Conservation (phyloP, 2,329 filamentous ascomycete species). For the Grosmannia serpens region DNA sequence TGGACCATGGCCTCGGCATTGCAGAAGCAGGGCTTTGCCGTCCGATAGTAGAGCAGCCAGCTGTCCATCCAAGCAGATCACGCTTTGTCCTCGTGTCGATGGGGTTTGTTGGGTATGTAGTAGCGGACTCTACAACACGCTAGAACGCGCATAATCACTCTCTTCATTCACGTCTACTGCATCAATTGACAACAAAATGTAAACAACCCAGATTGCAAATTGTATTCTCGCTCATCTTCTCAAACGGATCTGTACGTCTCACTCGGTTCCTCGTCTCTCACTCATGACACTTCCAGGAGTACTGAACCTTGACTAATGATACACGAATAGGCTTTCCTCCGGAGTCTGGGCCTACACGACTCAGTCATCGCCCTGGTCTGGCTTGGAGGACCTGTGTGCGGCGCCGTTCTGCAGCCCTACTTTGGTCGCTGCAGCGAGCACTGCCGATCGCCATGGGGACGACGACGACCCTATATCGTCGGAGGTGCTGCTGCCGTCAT, state of each 20-base stretch:
- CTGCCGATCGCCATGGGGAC: background rate
- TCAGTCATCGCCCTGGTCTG: background rate
- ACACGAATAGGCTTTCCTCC: background rate
- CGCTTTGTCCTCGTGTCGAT: background rate
- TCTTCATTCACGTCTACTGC: too few species aligned
- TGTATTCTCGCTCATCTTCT: background rate
- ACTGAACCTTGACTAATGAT: background rate
- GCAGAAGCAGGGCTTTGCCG: background rate
- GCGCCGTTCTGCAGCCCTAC: background rate
- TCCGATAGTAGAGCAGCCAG: background rate
- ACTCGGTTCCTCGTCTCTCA: background rate
- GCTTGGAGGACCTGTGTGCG: background rate
- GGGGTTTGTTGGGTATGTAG: background rate
- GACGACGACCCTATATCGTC: background rate
- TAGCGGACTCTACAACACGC: background rate
- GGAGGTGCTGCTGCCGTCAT: background rate
- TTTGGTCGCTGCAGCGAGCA: background rate
- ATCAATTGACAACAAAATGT: too few species aligned
- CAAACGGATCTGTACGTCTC: background rate
- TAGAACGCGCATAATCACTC: background rate
- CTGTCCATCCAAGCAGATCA: background rate
- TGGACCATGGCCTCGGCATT: background rate
- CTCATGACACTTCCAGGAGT: background rate
- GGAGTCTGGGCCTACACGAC: background rate
- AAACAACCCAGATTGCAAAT: background rate